A percentile compares a stretch with the other conserved stretches of the same genome.
phyloP scores from a whole-genome alignment of 345 rosid species.

The Eucalyptus regnans region DNA sequence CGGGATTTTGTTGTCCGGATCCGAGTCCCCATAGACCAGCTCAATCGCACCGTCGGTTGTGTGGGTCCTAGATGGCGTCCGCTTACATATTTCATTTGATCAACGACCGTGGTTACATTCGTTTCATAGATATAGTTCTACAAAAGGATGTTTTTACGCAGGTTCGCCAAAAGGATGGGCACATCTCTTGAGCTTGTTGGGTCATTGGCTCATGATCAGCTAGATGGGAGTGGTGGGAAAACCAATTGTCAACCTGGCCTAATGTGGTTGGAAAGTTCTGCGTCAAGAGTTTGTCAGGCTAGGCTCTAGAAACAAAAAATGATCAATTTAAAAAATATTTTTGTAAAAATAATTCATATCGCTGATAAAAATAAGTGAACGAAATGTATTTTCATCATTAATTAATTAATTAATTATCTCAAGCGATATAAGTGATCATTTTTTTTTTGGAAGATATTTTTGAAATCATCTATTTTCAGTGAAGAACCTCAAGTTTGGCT shows the following conservation, averaged over 20 bases:
- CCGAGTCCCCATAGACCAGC: background rate
- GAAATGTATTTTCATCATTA: too few species aligned
- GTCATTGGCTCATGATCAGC: background rate
- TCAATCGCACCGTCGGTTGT: background rate
- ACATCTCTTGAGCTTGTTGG: too few species aligned
- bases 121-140: background rate
- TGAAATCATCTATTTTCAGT: accelerated
- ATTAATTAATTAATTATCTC: too few species aligned
- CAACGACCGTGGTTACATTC: background rate
- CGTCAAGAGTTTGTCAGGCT: background rate
- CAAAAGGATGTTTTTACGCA: background rate
- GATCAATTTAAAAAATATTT: too few species aligned
- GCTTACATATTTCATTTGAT: background rate
- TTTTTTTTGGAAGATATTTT: too few species aligned
- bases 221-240: background rate
- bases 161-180: background rate
- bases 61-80: background rate
- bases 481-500: background rate
- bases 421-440: too few species aligned
- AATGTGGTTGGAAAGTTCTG: background rate
- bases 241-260: background rate
- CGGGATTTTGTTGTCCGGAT: background rate
- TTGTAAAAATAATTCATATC: too few species aligned
- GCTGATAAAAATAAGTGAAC: accelerated
- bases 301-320: background rate